phyloP scores from a whole-genome alignment of 2,329 filamentous ascomycete genomes.

The Colletotrichum sp. region DNA sequence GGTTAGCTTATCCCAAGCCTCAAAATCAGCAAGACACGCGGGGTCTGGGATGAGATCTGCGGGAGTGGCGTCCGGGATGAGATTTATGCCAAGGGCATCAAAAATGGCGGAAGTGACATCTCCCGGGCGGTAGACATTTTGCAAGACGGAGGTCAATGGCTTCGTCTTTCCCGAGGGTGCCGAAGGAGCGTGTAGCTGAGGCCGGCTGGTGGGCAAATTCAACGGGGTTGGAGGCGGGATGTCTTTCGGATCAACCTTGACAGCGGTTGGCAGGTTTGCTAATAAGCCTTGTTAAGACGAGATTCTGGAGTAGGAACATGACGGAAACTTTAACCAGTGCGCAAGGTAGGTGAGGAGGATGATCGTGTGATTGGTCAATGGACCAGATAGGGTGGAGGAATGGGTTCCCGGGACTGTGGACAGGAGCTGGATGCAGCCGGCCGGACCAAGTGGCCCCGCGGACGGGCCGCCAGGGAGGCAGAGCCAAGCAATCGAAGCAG shows the following conservation, averaged over 20 bases:
- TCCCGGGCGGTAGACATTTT: conserved; percentile 57
- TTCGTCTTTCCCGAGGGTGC: conserved; percentile 26
- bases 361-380: not conserved
- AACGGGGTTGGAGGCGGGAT: conserved; percentile 63
- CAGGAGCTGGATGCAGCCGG: not conserved
- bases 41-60: conserved; percentile 59
- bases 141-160: conserved; percentile 56
- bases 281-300: conserved; percentile 17
- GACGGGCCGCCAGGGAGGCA: conserved; percentile 1
- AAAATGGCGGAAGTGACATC: conserved; percentile 57
- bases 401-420: not conserved
- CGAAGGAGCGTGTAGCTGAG: conserved; percentile 25
- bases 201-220: conserved; percentile 51
- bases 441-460: conserved; percentile 1
- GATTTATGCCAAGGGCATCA: conserved; percentile 61
- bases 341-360: not conserved
- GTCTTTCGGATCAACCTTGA: conserved; percentile 50
- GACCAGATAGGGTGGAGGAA: not conserved
- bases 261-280: conserved; percentile 27
- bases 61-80: conserved; percentile 54
- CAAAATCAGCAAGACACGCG: conserved; percentile 58
- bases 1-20: conserved; percentile 54
- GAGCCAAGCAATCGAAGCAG: not conserved
- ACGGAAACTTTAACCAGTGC: not conserved
- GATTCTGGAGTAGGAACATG: not conserved